Evolutionary conservation across 2,329 filamentous ascomycete species (phyloP).

Genomic region (Hypomyces perniciosus): DNA sequence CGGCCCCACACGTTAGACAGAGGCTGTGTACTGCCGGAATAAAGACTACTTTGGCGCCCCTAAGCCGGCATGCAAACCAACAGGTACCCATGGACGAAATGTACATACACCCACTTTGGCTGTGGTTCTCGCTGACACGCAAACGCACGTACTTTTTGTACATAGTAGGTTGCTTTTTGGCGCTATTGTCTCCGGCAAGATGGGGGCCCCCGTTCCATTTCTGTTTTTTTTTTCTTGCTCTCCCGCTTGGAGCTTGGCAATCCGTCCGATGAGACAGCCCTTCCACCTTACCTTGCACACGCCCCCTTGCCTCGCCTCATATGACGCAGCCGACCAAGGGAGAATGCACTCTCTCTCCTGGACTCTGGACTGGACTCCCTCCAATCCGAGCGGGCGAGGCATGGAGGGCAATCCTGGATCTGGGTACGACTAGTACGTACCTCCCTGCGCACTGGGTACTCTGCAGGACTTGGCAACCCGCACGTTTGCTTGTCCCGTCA

Average conservation of each 20-base stretch:
- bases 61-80: background rate
- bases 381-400: slow-evolving; percentile 9
- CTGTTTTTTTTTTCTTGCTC: slow-evolving; percentile 10
- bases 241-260: slow-evolving; percentile 18
- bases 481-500: slow-evolving; percentile 24
- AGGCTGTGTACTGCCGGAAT: background rate
- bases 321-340: slow-evolving; percentile 23
- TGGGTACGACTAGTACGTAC: background rate
- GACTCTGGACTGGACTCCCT: background rate
- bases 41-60: background rate
- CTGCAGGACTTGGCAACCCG: slow-evolving; percentile 24
- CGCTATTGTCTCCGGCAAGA: slow-evolving; percentile 20
- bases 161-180: background rate
- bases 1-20: too few relatives aligned
- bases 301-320: slow-evolving; percentile 19
- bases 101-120: background rate
- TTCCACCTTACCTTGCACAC: slow-evolving; percentile 16
- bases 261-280: slow-evolving; percentile 31
- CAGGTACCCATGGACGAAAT: background rate
- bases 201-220: slow-evolving; percentile 3
- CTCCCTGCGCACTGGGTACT: slow-evolving; percentile 9
- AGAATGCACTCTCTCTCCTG: slow-evolving; percentile 5
- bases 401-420: slow-evolving; percentile 14
- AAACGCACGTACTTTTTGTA: background rate
- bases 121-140: background rate